Conservation (phyloP, 768 basidiomycete species). For the Suillus weaverae region DNA sequence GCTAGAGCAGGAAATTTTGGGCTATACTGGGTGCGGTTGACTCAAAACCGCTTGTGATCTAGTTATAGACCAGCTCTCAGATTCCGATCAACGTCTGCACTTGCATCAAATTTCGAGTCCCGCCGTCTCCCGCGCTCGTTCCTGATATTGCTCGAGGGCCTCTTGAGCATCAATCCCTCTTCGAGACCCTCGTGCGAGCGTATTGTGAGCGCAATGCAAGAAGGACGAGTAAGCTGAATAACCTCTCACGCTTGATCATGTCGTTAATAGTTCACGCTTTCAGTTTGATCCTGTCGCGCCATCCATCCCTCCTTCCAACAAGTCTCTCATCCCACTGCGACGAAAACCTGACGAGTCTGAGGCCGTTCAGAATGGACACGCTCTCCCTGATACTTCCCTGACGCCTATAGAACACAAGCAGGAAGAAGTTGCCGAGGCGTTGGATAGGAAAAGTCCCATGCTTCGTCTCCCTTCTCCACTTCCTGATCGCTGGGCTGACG, state of each 20-base stretch:
- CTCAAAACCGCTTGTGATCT: not conserved
- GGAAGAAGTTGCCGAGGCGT: not conserved
- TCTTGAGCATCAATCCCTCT: slow-evolving; percentile 61
- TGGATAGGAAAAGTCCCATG: slow-evolving; percentile 15
- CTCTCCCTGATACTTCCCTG: not conserved
- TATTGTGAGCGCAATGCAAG: slow-evolving; percentile 64
- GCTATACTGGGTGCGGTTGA: slow-evolving; percentile 66
- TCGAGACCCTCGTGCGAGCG: slow-evolving; percentile 73
- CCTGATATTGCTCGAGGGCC: slow-evolving; percentile 68
- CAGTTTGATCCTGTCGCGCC: slow-evolving; percentile 30
- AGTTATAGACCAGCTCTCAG: slow-evolving; percentile 27
- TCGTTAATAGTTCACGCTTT: slow-evolving; percentile 10
- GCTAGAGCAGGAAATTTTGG: slow-evolving; percentile 70
- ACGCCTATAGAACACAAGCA: not conserved
- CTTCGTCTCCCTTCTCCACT: slow-evolving; percentile 18
- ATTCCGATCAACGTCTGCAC: slow-evolving; percentile 50
- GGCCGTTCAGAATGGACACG: not conserved
- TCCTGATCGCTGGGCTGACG: not conserved
- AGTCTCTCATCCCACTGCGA: slow-evolving; percentile 26
- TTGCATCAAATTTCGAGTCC: slow-evolving; percentile 60
- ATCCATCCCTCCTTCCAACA: slow-evolving; percentile 9
- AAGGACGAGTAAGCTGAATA: slow-evolving; percentile 61
- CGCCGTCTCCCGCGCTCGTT: slow-evolving; percentile 73
- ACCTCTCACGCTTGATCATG: not conserved
- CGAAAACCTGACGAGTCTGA: slow-evolving; percentile 11